Evolutionary conservation across 208 protist species (phyloP), one percentile per base, ranked within the genome.

Genomic region (Hexamita inflata): DNA sequence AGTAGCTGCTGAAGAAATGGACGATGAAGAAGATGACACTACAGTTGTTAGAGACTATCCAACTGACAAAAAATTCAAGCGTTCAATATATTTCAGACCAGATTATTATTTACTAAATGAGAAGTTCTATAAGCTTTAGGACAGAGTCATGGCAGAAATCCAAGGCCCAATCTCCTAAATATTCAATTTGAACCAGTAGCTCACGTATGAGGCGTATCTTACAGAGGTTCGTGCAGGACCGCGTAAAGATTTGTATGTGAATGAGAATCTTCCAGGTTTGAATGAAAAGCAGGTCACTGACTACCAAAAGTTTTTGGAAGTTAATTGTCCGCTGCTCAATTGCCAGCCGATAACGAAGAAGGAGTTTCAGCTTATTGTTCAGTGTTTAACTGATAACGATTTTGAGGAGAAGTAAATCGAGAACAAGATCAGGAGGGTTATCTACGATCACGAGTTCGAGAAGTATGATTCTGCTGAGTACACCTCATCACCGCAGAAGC

Each of bases 341-440:
- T n/a, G n/a, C n/a, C n/a, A n/a, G n/a, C n/a, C n/a, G n/a, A n/a
- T n/a, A n/a, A n/a, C n/a, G n/a, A n/a, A n/a, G n/a, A n/a, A n/a
- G n/a, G n/a, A n/a, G n/a, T n/a, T n/a, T n/a, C n/a, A n/a, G n/a
- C n/a, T n/a, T n/a, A n/a, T n/a, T n/a, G n/a, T n/a, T n/a, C n/a
- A n/a, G n/a, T n/a, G n/a, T n/a, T n/a, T n/a, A n/a, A n/a, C n/a
- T n/a, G n/a, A n/a, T 49, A 45, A 70, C 35, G 11, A 45, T 45
- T n/a, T n/a, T n/a, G 35, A 70, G 4, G n/a, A 45, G 2, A 70
- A 70, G 38, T 7, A 70, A 70, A 70, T 70, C n/a, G 7, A 2
- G n/a, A 70, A 13, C 35, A 15, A 28, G 7, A n/a, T 70, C 38
- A 2, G 11, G n/a, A 7, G 11, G 9, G 9, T 34, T 11, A 29